These are phyloP conservation scores for Candida argentea DNA, from an alignment of 805 yeast species.

Conservation along the genomic window DNA sequence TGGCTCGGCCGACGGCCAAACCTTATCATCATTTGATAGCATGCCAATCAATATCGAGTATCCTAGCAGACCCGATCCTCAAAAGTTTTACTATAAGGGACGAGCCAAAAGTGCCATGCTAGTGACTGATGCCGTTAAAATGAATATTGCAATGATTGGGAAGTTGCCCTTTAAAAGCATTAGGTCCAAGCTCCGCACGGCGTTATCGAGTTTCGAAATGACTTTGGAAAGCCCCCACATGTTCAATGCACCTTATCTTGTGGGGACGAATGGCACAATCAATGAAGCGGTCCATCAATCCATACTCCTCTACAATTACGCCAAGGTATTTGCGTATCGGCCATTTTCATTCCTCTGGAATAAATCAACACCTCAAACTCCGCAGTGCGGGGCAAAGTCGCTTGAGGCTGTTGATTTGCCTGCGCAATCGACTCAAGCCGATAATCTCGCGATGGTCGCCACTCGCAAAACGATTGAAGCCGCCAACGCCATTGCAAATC, in stretches of 20 bases:
- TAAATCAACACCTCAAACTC: constrained; percentile 30
- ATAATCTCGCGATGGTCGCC: constrained; percentile 38
- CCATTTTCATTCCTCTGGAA: constrained; percentile 46
- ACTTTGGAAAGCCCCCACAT: constrained; percentile 29
- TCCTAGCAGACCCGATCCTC: constrained; percentile 26
- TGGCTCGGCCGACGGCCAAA: constrained; percentile 44
- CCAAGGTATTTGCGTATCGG: constrained; percentile 44
- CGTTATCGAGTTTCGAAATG: constrained; percentile 43
- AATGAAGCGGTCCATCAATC: constrained; percentile 49
- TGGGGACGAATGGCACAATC: constrained; percentile 32
- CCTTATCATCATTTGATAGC: constrained; percentile 26
- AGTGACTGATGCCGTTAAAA: constrained; percentile 40
- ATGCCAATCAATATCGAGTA: constrained; percentile 24
- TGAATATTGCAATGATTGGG: constrained; percentile 36
- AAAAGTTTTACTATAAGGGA: constrained; percentile 36
- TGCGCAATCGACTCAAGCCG: constrained; percentile 16
- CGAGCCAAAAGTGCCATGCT: constrained; percentile 36
- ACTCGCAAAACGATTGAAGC: constrained; percentile 46
- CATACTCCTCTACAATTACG: constrained; percentile 37
- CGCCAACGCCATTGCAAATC: constrained; percentile 38
- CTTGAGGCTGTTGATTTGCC: constrained; percentile 9
- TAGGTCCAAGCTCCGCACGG: constrained; percentile 30
- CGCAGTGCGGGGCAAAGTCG: constrained; percentile 21
- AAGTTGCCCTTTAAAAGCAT: constrained; percentile 27
- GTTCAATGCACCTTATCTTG: constrained; percentile 31